Conservation (phyloP, 257 asterid species). For the Solanum pinnatisectum region DNA sequence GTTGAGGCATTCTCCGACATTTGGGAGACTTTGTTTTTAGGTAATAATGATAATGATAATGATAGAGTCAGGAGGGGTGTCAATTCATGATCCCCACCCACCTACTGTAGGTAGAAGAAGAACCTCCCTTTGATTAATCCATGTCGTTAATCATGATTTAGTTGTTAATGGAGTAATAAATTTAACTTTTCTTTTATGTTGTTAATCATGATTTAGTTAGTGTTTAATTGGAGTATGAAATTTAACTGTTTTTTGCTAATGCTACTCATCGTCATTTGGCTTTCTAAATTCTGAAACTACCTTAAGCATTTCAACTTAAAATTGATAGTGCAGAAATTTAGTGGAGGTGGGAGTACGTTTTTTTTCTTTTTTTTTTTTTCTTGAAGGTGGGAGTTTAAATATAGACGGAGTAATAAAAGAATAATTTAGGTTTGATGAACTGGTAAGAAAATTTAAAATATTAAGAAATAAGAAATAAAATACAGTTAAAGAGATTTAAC, state of each 20-base stretch:
- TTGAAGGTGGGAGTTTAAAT: background rate
- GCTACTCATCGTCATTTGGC: background rate
- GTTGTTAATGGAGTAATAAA: background rate
- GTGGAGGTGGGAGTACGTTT: background rate
- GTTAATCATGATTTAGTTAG: background rate
- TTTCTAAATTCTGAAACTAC: background rate
- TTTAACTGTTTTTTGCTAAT: background rate
- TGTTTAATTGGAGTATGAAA: background rate
- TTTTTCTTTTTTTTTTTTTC: too few relatives aligned
- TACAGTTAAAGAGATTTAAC: background rate
- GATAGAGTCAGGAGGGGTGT: background rate
- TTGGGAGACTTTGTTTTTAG: slow-evolving; percentile 47
- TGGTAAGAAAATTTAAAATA: too few relatives aligned
- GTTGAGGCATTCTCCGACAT: slow-evolving; percentile 61
- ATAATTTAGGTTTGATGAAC: background rate
- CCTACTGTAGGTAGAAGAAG: background rate
- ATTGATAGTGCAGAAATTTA: background rate
- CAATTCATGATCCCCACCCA: background rate
- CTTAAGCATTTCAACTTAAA: background rate
- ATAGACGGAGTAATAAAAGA: background rate
- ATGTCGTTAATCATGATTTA: background rate
- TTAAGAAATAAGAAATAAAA: background rate
- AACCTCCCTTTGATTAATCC: background rate
- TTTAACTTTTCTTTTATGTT: background rate
- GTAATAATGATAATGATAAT: background rate